phyloP scores from a whole-genome alignment of 495 filamentous ascomycete genomes.

The Aspergillus bertholletiae region DNA sequence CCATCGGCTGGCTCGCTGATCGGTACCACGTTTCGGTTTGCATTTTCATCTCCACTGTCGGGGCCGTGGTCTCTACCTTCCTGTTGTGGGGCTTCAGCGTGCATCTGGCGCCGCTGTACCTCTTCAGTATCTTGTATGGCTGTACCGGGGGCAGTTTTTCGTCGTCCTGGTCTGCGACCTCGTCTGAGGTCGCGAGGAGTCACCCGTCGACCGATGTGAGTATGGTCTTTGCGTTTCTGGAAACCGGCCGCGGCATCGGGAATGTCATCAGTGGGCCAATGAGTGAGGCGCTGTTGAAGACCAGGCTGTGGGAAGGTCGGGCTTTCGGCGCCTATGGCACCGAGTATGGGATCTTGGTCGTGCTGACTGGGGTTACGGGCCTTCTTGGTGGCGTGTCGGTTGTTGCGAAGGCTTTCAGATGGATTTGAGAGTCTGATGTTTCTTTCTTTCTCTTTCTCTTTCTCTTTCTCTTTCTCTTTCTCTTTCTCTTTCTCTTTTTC shows the following conservation, averaged over 20 bases:
- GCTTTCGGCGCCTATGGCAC: conserved; percentile 28
- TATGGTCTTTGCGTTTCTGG: conserved; percentile 53
- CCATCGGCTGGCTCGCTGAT: conserved; percentile 53
- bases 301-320: conserved; percentile 3
- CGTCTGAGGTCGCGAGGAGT: conserved; percentile 37
- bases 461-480: no score
- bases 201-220: conserved; percentile 33
- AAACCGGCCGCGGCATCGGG: conserved; percentile 56
- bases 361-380: conserved; percentile 37
- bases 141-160: conserved; percentile 56
- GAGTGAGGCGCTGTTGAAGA: conserved; percentile 46
- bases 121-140: conserved; percentile 58
- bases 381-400: conserved; percentile 30
- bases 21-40: conserved; percentile 48
- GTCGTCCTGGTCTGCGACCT: conserved; percentile 52
- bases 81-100: conserved; percentile 58
- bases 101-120: conserved; percentile 43
- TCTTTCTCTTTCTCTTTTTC: no score
- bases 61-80: conserved; percentile 50
- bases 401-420: conserved; percentile 5
- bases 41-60: conserved; percentile 49
- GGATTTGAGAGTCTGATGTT: not conserved
- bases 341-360: conserved; percentile 30
- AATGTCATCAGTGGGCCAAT: conserved; percentile 52
- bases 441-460: not conserved